phyloP scores from a whole-genome alignment of 2,329 filamentous ascomycete species.

The Sporothrix luriei region DNA sequence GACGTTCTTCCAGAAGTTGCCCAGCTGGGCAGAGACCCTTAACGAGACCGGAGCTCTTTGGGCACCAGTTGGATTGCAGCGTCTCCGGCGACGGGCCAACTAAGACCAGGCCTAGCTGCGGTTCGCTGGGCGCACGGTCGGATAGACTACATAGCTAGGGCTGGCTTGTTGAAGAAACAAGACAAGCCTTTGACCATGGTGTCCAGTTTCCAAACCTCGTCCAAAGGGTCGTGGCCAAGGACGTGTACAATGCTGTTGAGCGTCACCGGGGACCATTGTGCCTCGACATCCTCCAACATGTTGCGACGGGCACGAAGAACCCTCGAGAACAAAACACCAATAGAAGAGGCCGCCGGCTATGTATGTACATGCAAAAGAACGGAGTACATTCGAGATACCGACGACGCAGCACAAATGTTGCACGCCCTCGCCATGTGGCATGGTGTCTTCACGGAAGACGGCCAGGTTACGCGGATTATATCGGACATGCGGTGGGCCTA shows the following conservation, averaged over 20 bases:
- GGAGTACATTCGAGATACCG: background rate
- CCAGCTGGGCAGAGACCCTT: background rate
- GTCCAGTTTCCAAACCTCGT: background rate
- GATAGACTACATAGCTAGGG: constrained; percentile 3
- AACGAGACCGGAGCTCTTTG: background rate
- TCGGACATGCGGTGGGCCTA: background rate
- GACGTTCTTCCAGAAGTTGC: constrained; percentile 20
- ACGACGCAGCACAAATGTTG: background rate
- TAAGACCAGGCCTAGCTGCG: background rate
- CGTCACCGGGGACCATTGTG: background rate
- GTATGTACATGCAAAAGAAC: background rate
- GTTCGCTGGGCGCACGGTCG: constrained; percentile 21
- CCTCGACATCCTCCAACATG: background rate
- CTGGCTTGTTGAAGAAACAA: constrained; percentile 7
- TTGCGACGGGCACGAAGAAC: background rate
- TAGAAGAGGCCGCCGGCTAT: constrained; percentile 1
- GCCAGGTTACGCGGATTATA: background rate
- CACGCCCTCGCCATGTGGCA: constrained; percentile 20
- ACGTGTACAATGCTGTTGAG: background rate
- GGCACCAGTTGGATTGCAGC: background rate
- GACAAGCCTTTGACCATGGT: background rate
- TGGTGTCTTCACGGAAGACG: background rate
- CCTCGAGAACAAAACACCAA: background rate
- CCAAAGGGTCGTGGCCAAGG: background rate
- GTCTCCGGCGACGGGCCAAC: background rate